Evolutionary conservation across 2,329 filamentous ascomycete species (phyloP), one percentile per base, ranked within the genome.

Genomic region (Aspergillus persii): DNA sequence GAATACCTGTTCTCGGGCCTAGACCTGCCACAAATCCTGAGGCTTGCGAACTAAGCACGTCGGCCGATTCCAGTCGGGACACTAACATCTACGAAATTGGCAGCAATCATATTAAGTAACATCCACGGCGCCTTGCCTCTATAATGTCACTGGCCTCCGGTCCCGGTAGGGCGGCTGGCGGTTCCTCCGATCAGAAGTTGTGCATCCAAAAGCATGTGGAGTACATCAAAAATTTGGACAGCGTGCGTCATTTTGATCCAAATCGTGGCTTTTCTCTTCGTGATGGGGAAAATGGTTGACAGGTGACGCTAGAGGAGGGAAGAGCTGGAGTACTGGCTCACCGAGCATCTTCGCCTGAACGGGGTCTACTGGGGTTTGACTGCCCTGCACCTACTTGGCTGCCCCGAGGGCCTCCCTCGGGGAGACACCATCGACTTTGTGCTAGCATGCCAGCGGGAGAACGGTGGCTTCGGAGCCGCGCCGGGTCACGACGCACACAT

Each of bases 241-340:
- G 89, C 66, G 87, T 90, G 82, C 77, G 85, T 83, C 64, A 66
- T 69, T 61, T 63, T 67, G 58, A 62, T 67, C 63, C 58, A 54
- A 60, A 63, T 59, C 65, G 62, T 62, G 53, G 53, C 58, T 61
- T 58, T 61, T 57, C 65, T 62, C 61, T 63, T 58, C 44, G 53
- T 60, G 60, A 54, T 58, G 54, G 61, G 57, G 58, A 61, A 61
- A 59, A 63, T 65, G 64, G 64, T 72, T 71, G 69, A 70, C 69
- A 63, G 61, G 60, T 71, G 70, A 77, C 79, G 70, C 68, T 78
- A 89, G 86, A 89, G 90, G 73, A 92, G 90, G 79, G 92, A 98
- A 81, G 91, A 97, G 77, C 88, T 96, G 68, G 92, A 97, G 76
- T 99, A 98, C 80, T 97, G 94, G 90, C 83, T 98, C 73, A 99